Evolutionary conservation across 1,284 basidiomycete species (phyloP).

Genomic region (Papiliotrema laurentii): DNA sequence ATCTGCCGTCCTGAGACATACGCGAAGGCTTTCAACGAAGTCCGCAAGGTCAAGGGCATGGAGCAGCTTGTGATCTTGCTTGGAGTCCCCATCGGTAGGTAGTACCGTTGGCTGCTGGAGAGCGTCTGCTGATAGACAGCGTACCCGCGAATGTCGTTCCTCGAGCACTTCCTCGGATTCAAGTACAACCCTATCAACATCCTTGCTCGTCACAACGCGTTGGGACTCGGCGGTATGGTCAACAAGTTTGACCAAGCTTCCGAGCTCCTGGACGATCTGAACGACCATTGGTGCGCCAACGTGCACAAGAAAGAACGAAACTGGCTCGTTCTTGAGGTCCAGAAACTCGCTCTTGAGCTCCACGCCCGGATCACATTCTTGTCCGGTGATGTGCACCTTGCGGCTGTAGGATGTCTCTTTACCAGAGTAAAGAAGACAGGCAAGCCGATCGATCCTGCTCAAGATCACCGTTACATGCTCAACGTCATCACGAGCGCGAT

Average conservation of each 20-base stretch:
- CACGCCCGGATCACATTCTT: conserved; percentile 72
- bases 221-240: conserved; percentile 72
- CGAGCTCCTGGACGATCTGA: conserved; percentile 87
- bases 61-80: conserved; percentile 78
- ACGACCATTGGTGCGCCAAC: conserved; percentile 84
- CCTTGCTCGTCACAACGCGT: conserved; percentile 53
- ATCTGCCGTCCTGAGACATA: conserved; percentile 73
- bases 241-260: conserved; percentile 88
- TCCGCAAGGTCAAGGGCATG: conserved; percentile 39
- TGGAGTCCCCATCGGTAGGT: conserved; percentile 52
- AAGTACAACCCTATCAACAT: conserved; percentile 77
- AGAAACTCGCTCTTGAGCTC: conserved; percentile 61
- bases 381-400: conserved; percentile 89
- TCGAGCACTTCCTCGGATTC: conserved; percentile 62
- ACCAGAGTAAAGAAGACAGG: conserved; percentile 47
- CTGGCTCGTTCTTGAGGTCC: conserved; percentile 74
- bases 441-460: conserved; percentile 45
- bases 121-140: conserved; percentile 46
- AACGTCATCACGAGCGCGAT: conserved; percentile 55
- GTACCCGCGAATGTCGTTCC: conserved; percentile 88
- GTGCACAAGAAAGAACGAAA: conserved; percentile 88
- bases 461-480: conserved; percentile 80
- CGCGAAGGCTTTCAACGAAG: conserved; percentile 62
- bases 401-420: conserved; percentile 72
- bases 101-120: background rate